Evolutionary conservation across 441 rosid genomes (phyloP).

Genomic region (Corymbia citriodora): DNA sequence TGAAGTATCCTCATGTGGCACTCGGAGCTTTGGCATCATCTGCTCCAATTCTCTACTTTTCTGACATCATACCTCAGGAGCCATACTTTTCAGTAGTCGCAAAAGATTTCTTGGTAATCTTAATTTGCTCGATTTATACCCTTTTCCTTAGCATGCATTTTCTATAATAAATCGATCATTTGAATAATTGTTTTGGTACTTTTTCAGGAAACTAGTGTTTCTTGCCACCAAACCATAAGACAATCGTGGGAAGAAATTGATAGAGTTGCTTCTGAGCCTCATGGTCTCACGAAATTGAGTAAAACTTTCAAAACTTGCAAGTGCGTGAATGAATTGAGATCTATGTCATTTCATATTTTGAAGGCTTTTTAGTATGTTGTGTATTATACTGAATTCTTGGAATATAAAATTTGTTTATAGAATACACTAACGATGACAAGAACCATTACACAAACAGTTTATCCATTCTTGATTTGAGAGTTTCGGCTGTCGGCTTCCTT

Average conservation of each 20-base stretch:
- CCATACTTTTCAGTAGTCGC: constrained; percentile 33
- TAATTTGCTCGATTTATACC: not conserved
- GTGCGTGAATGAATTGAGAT: constrained; percentile 7
- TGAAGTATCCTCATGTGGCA: constrained; percentile 58
- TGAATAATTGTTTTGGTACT: not conserved
- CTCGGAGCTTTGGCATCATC: constrained; percentile 65
- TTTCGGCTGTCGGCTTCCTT: not conserved
- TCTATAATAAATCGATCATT: not conserved
- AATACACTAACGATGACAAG: not conserved
- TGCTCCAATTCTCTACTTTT: constrained; percentile 55
- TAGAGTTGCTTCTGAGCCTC: constrained; percentile 32
- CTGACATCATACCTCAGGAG: constrained; percentile 28
- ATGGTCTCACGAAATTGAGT: constrained; percentile 45
- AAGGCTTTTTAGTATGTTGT: not conserved
- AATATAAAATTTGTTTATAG: not conserved
- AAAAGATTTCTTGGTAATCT: constrained; percentile 33
- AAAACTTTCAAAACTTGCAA: constrained; percentile 49
- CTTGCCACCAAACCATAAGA: constrained; percentile 39
- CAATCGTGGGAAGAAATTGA: constrained; percentile 52
- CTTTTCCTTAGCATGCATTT: not conserved
- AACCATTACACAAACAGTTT: not conserved
- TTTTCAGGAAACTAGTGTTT: constrained; percentile 41
- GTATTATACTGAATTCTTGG: not conserved
- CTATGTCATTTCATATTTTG: not conserved
- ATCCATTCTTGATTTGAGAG: not conserved